Conservation (phyloP, 371 early-diverging fungal species). For the Coemansia sp. region DNA sequence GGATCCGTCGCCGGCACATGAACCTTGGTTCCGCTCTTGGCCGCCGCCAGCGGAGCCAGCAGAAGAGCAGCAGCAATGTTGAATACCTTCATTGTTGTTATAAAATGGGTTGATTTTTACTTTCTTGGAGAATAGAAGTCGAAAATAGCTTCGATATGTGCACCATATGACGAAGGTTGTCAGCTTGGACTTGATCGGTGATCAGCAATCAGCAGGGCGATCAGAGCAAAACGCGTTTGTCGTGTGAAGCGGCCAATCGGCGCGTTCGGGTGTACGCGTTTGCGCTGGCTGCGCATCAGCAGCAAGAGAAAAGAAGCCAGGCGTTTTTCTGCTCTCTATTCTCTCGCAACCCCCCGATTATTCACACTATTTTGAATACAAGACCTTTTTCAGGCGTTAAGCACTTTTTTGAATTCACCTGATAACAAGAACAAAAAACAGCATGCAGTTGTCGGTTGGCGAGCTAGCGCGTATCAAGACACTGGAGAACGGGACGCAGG, state of each 20-base stretch:
- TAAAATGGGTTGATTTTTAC: no score
- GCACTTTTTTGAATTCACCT: background rate
- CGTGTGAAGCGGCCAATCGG: background rate
- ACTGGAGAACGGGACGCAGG: slow-evolving; percentile 12
- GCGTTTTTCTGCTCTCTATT: background rate
- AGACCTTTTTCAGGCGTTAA: background rate
- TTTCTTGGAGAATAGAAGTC: no score
- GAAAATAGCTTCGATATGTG: no score
- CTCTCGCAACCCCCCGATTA: background rate
- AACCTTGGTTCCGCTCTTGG: slow-evolving; percentile 12
- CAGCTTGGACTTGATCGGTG: background rate
- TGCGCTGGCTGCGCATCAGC: slow-evolving; percentile 3
- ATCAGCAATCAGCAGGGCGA: background rate
- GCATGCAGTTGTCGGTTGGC: slow-evolving; percentile 29
- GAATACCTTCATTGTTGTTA: background rate
- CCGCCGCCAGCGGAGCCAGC: background rate
- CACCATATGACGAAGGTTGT: background rate
- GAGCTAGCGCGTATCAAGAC: slow-evolving; percentile 29
- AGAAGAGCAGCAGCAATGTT: background rate
- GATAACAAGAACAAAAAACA: background rate
- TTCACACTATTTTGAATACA: background rate
- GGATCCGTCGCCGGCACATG: slow-evolving; percentile 12
- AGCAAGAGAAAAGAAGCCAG: background rate
- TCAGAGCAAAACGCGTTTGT: no score
- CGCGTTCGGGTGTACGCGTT: slow-evolving; percentile 6